Evolutionary conservation across 139 green algal species (phyloP).

Genomic region (Chlamydomonas sp.): DNA sequence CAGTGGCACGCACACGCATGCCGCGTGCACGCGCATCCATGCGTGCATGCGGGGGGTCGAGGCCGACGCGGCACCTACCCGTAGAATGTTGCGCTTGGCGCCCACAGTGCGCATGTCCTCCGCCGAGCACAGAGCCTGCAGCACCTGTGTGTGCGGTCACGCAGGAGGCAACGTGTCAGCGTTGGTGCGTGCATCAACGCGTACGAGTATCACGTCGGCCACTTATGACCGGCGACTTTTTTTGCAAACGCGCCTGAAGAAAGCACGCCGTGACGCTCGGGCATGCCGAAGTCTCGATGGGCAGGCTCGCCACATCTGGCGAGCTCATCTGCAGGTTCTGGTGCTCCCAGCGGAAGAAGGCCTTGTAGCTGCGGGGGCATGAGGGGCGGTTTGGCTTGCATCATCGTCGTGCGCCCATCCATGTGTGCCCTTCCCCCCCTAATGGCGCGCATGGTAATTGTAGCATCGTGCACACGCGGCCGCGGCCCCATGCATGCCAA

Average conservation of each 20-base stretch:
- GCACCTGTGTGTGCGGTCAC: conserved; percentile 47
- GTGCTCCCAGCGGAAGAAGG: conserved; percentile 83
- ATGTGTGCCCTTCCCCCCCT: not conserved
- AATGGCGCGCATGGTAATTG: not conserved
- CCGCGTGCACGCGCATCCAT: not conserved
- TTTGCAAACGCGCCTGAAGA: conserved; percentile 51
- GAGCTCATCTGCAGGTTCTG: conserved; percentile 32
- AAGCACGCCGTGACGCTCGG: conserved; percentile 88
- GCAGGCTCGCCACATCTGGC: conserved; percentile 27
- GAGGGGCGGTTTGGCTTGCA: not conserved
- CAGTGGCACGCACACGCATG: not conserved
- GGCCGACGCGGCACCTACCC: conserved; percentile 1
- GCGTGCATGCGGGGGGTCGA: not conserved
- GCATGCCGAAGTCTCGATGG: conserved; percentile 79
- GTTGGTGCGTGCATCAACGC: not conserved
- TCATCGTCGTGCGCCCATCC: not conserved
- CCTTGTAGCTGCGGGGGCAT: conserved; percentile 67
- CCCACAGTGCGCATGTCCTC: conserved; percentile 38
- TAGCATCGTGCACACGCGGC: not conserved
- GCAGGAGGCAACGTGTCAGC: not conserved
- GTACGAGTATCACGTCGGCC: not conserved
- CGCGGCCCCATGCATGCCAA: no score
- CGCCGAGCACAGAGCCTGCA: conserved; percentile 65
- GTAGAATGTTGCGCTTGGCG: conserved; percentile 65
- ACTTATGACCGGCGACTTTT: not conserved